phyloP scores from a whole-genome alignment of 83 land plant genomes.

The Thuja plicata region DNA sequence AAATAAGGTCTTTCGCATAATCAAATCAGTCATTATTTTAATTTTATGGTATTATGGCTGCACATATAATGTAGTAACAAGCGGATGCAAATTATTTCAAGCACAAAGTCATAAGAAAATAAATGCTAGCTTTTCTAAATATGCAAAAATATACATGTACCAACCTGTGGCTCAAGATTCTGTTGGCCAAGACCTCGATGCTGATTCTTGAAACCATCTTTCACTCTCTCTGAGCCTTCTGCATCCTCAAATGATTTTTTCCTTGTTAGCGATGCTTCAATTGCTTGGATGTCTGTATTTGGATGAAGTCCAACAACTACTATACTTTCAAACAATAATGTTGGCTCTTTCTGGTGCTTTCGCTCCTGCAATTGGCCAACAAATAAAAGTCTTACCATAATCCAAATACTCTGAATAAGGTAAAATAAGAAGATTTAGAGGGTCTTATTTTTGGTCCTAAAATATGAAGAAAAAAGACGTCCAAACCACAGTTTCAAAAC shows the following conservation, averaged over 20 bases:
- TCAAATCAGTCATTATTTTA: background rate
- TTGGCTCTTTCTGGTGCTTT: constrained; percentile 51
- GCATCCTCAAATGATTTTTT: constrained; percentile 20
- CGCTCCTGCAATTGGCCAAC: constrained; percentile 43
- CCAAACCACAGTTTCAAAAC: background rate
- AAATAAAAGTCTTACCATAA: background rate
- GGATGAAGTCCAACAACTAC: constrained; percentile 78
- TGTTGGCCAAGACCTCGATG: constrained; percentile 39
- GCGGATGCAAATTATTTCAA: background rate
- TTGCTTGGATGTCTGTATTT: constrained; percentile 39
- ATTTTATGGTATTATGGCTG: background rate
- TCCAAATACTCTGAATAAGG: background rate
- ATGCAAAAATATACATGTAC: background rate
- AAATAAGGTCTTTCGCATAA: background rate
- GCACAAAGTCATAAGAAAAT: background rate
- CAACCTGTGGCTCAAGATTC: constrained; percentile 68
- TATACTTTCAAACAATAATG: constrained; percentile 66
- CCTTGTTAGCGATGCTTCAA: constrained; percentile 26
- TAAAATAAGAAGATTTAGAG: background rate
- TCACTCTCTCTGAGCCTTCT: constrained; percentile 40
- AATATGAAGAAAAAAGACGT: background rate
- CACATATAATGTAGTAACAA: background rate
- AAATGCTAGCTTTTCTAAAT: background rate
- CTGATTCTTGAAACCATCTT: constrained; percentile 24
- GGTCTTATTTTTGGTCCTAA: background rate